Evolutionary conservation across 331 rosid genomes (phyloP), one percentile per base, ranked within the genome.

Genomic region (Prunus yedoensis): DNA sequence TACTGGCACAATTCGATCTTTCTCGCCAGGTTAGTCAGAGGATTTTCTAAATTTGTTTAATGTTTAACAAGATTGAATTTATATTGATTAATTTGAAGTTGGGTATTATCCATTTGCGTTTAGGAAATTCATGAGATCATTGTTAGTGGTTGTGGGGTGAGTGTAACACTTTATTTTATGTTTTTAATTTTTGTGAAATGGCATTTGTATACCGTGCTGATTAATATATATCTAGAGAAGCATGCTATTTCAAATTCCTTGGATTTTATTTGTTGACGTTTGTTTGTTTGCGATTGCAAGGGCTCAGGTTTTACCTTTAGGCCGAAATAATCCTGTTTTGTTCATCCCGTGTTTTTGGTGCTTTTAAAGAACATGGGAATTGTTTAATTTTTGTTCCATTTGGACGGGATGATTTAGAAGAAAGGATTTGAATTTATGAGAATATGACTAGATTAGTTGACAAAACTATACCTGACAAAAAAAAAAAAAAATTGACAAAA

Each of bases 1-100:
- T 94, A 46, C 80, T 94, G 88, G 82, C 89, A 10, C 96, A 94
- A 71, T 94, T 94, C 38, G 99, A 94, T 88, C 93, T 90, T 62
- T 91, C 81, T 80, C 97, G 85, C 56, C 96, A 94, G 99, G 99
- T 91, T 79, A 68, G 85, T 79, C 77, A 27, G 8, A 5, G 8
- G 41, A 35, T 35, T 35, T 35, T 35, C 41, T 35, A 35, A 35
- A 35, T 35, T 20, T 21, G 65, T 57, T 74, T 74, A 35, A 68
- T 78, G 76, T 51, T 27, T 41, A 18, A 4, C 64, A 47, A 57
- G 52, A 10, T 45, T 6, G 28, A 56, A 45, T 51, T 54, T 49
- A 68, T 68, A 2, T 35, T 71, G 16, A n/a, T 20, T 56, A 21
- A 14, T 71, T 41, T 35, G 38, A 54, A 35, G 15, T 71, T 35